Conservation (phyloP, 1,139 yeast genomes). For the Blastobotrys apis region DNA sequence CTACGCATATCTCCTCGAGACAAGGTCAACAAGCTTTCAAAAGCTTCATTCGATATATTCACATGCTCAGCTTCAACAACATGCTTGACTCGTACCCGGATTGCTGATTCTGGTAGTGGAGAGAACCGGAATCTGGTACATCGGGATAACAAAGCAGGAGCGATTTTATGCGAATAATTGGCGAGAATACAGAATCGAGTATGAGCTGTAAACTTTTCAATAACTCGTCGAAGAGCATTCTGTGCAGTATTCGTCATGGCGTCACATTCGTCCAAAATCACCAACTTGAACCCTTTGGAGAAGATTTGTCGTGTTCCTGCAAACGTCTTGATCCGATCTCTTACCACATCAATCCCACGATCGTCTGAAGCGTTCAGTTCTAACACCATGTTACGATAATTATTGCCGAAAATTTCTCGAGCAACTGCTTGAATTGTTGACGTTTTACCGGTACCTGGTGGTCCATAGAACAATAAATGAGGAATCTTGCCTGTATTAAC, state of each 20-base stretch:
- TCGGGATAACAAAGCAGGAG: slow-evolving; percentile 90
- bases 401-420: slow-evolving; percentile 81
- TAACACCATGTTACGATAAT: slow-evolving; percentile 80
- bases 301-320: slow-evolving; percentile 92
- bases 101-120: slow-evolving; percentile 68
- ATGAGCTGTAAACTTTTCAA: slow-evolving; percentile 91
- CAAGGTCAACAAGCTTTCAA: slow-evolving; percentile 59
- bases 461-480: slow-evolving; percentile 80
- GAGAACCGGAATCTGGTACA: slow-evolving; percentile 93
- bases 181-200: slow-evolving; percentile 96
- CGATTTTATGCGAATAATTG: slow-evolving; percentile 90
- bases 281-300: slow-evolving; percentile 71
- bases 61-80: slow-evolving; percentile 69
- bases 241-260: slow-evolving; percentile 98
- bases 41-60: slow-evolving; percentile 55
- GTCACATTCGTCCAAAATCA: slow-evolving; percentile 95
- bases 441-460: slow-evolving; percentile 98
- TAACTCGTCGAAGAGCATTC: slow-evolving; percentile 83
- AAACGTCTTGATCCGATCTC: slow-evolving; percentile 78
- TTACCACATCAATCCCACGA: slow-evolving; percentile 80
- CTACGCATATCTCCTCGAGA: slow-evolving; percentile 95
- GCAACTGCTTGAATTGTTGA: slow-evolving; percentile 91
- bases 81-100: slow-evolving; percentile 57
- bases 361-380: slow-evolving; percentile 88
- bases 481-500: slow-evolving; percentile 82